phyloP scores from a whole-genome alignment of 2,329 filamentous ascomycete genomes.

The Lecanoromycetidae sp. region DNA sequence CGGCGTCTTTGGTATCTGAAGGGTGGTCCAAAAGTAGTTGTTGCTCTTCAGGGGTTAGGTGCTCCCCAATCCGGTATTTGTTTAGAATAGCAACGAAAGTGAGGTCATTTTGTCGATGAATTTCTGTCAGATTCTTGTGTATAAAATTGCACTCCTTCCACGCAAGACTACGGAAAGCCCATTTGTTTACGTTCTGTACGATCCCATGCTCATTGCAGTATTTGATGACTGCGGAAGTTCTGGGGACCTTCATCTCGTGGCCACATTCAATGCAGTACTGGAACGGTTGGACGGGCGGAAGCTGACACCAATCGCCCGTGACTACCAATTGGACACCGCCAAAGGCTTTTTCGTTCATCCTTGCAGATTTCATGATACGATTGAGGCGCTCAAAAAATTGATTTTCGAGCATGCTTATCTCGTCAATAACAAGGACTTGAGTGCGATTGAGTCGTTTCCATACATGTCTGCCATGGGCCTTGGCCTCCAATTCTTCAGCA shows the following conservation, averaged over 20 bases:
- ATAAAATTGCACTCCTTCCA: constrained; percentile 46
- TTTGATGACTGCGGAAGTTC: constrained; percentile 56
- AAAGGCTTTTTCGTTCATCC: constrained; percentile 85
- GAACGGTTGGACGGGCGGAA: constrained; percentile 75
- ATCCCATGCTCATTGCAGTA: constrained; percentile 70
- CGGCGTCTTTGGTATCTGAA: constrained; percentile 32
- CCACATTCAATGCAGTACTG: constrained; percentile 40
- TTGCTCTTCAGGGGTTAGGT: constrained; percentile 29
- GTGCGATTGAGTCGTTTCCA: constrained; percentile 77
- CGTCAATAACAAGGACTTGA: constrained; percentile 80
- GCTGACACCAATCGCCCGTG: constrained; percentile 94
- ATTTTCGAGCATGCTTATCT: constrained; percentile 97
- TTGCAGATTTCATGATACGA: constrained; percentile 67
- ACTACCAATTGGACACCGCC: constrained; percentile 93
- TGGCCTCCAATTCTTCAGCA: constrained; percentile 72
- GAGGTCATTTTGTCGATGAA: constrained; percentile 46
- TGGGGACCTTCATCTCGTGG: constrained; percentile 21
- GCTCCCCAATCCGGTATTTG: constrained; percentile 40
- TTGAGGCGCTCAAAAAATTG: constrained; percentile 95
- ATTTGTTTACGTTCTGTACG: constrained; percentile 42
- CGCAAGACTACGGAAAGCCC: constrained; percentile 45
- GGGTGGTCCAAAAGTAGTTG: constrained; percentile 36
- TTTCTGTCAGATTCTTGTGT: constrained; percentile 41
- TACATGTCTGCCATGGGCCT: no score
- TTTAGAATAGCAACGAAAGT: constrained; percentile 45